phyloP scores from a whole-genome alignment of 2,329 filamentous ascomycete genomes.

The Colletotrichum sp. region DNA sequence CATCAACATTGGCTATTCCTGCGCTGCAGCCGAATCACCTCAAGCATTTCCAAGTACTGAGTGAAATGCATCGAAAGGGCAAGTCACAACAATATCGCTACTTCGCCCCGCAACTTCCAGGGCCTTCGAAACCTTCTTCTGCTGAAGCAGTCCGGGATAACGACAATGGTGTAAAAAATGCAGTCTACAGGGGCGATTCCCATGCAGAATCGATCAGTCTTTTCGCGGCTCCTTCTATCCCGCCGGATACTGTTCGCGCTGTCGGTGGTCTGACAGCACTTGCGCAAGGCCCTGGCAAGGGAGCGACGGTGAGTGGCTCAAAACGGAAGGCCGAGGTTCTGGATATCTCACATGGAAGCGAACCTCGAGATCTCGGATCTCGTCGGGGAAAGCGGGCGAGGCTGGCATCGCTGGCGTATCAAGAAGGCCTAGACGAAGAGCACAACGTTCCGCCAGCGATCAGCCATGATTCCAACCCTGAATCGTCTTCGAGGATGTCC shows the following conservation, averaged over 20 bases:
- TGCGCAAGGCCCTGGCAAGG: constrained; percentile 1
- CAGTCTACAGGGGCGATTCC: too few species aligned
- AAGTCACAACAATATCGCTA: constrained; percentile 20
- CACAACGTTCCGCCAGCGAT: background rate
- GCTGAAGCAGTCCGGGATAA: background rate
- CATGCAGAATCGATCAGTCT: background rate
- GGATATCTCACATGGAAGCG: background rate
- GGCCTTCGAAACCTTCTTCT: background rate
- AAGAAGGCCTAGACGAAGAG: background rate
- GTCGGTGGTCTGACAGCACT: constrained; percentile 3
- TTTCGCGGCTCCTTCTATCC: background rate
- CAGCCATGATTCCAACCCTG: background rate
- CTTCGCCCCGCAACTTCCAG: background rate
- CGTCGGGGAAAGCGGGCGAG: background rate
- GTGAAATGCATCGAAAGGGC: constrained; percentile 19
- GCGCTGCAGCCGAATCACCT: constrained; percentile 17
- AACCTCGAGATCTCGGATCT: background rate
- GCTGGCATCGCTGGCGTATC: background rate
- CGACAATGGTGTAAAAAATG: background rate
- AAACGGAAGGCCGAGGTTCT: constrained; percentile 8
- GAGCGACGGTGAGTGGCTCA: background rate
- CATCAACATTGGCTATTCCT: constrained; percentile 30
- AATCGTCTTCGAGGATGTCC: background rate
- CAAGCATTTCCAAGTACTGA: constrained; percentile 18
- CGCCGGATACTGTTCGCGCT: background rate